These are phyloP conservation scores for Coemansia sp. DNA, from an alignment of 192 early-diverging fungal species.

Conservation along the genomic window DNA sequence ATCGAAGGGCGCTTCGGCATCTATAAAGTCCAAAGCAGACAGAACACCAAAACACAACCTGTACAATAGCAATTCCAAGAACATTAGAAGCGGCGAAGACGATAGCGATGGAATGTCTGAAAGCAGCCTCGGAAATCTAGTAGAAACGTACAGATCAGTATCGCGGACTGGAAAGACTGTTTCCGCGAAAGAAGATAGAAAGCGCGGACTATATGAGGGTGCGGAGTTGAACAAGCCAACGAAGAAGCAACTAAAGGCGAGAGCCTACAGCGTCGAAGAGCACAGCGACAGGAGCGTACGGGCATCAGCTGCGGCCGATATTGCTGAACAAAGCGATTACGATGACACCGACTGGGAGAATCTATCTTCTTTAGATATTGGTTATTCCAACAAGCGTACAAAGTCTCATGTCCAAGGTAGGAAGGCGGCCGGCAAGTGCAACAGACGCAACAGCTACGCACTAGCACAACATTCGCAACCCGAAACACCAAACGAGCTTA, in stretches of 20 bases:
- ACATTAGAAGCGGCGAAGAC: neutral
- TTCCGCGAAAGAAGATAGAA: neutral
- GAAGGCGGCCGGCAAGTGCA: slow-evolving; percentile 7
- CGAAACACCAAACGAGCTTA: slow-evolving; percentile 16
- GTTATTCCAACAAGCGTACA: slow-evolving; percentile 1
- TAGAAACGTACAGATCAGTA: neutral
- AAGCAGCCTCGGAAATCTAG: neutral
- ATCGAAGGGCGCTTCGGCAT: neutral
- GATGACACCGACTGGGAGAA: neutral
- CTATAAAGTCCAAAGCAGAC: neutral
- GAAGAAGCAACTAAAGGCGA: neutral
- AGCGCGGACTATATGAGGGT: neutral
- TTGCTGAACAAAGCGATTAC: neutral
- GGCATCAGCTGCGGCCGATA: neutral
- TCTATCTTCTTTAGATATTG: neutral
- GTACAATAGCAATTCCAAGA: neutral
- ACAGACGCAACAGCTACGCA: slow-evolving; percentile 23
- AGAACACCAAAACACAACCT: neutral
- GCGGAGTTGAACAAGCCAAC: neutral
- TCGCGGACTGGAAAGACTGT: neutral
- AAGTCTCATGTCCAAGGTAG: slow-evolving; percentile 2
- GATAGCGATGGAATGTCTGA: neutral
- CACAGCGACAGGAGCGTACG: neutral
- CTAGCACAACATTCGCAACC: slow-evolving; percentile 21
- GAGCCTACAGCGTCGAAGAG: neutral